Percentiles rank a stretch among this genome's conserved stretches.
phyloP scores from a whole-genome alignment of 2,329 filamentous ascomycete genomes.

The Drechmeria coniospora region DNA sequence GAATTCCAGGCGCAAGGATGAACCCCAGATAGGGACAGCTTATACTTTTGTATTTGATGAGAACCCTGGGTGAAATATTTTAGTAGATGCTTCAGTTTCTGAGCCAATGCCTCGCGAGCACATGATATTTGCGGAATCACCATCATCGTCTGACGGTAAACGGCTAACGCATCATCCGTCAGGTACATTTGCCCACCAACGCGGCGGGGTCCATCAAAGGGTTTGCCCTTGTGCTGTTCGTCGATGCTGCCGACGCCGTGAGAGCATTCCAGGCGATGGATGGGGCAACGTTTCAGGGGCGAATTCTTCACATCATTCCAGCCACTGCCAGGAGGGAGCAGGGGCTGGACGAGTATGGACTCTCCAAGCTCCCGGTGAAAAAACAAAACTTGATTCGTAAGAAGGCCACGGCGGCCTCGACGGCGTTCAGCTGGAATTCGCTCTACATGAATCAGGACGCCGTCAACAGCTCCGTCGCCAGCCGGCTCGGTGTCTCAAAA shows the following conservation, averaged over 20 bases:
- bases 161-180: constrained; percentile 17
- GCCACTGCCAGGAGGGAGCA: constrained; percentile 68
- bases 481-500: constrained; percentile 78
- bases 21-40: constrained; percentile 99
- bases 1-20: constrained; percentile 52
- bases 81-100: constrained; percentile 99
- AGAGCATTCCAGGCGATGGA: constrained; percentile 68
- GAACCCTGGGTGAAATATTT: constrained; percentile 89
- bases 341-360: constrained; percentile 71
- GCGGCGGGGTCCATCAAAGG: constrained; percentile 66
- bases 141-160: constrained; percentile 6
- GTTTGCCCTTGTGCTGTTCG: constrained; percentile 75
- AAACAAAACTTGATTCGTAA: constrained; percentile 84
- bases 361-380: constrained; percentile 86
- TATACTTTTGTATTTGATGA: constrained; percentile 87
- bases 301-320: constrained; percentile 79
- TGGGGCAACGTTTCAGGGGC: constrained; percentile 79
- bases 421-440: constrained; percentile 95
- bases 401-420: constrained; percentile 63
- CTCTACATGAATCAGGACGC: constrained; percentile 97
- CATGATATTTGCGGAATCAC: constrained; percentile 7
- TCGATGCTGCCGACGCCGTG: constrained; percentile 55
- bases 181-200: constrained; percentile 80
- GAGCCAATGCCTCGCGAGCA: constrained; percentile 27
- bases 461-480: constrained; percentile 78